Evolutionary conservation across 306 rosid genomes (phyloP).

Genomic region (Sicyos edulis): DNA sequence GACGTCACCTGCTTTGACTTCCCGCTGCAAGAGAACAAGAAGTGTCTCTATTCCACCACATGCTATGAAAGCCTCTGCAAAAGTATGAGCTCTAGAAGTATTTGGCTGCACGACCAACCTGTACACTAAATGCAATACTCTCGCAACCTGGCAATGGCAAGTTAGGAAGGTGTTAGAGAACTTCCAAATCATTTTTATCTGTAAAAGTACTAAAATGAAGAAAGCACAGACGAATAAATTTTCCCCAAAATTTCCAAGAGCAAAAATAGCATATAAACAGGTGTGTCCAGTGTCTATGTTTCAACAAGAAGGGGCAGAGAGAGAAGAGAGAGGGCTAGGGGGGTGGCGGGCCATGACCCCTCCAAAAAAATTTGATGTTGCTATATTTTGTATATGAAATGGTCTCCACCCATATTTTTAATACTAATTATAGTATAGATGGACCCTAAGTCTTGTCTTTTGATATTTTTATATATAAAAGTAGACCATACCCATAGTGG

Average conservation of each 20-base stretch:
- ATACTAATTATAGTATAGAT: too few species aligned
- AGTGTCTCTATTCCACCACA: conserved; percentile 90
- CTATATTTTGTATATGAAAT: too few species aligned
- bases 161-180: conserved; percentile 16
- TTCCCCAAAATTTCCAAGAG: not conserved
- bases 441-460: too few species aligned
- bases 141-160: conserved; percentile 63
- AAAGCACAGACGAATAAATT: not conserved
- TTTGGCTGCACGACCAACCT: conserved; percentile 94
- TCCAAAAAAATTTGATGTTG: too few species aligned
- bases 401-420: too few species aligned
- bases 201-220: not conserved
- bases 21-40: conserved; percentile 87
- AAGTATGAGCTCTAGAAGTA: conserved; percentile 65
- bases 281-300: conserved; percentile 9
- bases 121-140: conserved; percentile 85
- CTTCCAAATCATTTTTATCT: not conserved
- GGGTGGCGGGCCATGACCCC: too few species aligned
- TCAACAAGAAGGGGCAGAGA: not conserved
- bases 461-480: too few species aligned
- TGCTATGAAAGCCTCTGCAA: conserved; percentile 82
- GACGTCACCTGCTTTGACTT: conserved; percentile 74
- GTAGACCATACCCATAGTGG: too few species aligned
- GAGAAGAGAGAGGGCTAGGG: too few species aligned
- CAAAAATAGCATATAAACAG: not conserved